Evolutionary conservation across 2,329 filamentous ascomycete genomes (phyloP).

Genomic region (Fusarium duplospermum): DNA sequence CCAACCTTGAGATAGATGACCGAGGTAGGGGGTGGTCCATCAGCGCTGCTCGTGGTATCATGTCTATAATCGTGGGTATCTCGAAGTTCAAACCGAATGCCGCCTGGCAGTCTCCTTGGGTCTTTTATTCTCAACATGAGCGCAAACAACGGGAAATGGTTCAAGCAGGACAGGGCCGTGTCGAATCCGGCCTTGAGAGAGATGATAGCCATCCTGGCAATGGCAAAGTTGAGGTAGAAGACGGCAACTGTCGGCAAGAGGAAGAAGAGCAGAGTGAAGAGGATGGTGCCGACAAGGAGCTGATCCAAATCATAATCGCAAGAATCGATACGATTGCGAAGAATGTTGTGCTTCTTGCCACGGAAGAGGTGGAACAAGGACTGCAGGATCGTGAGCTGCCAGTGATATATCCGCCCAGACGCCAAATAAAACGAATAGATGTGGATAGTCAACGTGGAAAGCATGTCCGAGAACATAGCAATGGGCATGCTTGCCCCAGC

Average conservation of each 20-base stretch:
- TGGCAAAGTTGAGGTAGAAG: conserved; percentile 96
- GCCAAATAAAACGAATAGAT: conserved; percentile 99
- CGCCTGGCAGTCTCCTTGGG: conserved; percentile 84
- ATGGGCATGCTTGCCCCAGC: conserved; percentile 97
- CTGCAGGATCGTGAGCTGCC: conserved; percentile 96
- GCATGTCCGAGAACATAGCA: conserved; percentile 91
- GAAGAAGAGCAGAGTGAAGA: conserved; percentile 96
- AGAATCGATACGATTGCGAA: conserved; percentile 97
- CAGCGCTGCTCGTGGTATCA: conserved; percentile 52
- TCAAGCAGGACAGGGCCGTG: conserved; percentile 90
- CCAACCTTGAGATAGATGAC: conserved; percentile 87
- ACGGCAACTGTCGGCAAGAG: conserved; percentile 94
- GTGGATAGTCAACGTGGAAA: conserved; percentile 91
- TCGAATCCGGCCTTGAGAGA: conserved; percentile 91
- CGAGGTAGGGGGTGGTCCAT: conserved; percentile 74
- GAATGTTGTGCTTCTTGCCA: conserved; percentile 96
- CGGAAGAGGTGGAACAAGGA: conserved; percentile 99
- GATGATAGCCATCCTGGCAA: conserved; percentile 94
- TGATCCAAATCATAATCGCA: conserved; percentile 99
- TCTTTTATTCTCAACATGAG: conserved; percentile 97
- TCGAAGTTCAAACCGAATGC: conserved; percentile 90
- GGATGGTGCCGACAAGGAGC: conserved; percentile 92
- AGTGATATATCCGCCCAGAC: conserved; percentile 96
- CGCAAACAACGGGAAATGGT: conserved; percentile 97
- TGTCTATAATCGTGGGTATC: conserved; percentile 70